phyloP scores from a whole-genome alignment of 73 alveolate species.

The Paramecium sexaurelia region DNA sequence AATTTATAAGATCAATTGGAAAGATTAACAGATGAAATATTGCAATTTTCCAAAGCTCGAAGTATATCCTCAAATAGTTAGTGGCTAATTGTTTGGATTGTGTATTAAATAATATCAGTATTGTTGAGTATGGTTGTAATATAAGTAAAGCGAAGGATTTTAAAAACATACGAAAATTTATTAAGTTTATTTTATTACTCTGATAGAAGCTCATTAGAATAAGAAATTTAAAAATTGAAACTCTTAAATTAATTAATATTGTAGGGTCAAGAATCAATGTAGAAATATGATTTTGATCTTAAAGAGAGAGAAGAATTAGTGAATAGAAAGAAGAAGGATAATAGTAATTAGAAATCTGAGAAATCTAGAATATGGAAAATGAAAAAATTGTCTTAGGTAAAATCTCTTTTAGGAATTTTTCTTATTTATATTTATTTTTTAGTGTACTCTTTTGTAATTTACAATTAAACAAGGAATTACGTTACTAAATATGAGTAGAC shows the following conservation, averaged over 20 bases:
- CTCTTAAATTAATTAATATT: neutral
- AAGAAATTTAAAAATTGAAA: neutral
- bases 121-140: neutral
- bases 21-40: neutral
- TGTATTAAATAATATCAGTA: neutral
- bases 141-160: neutral
- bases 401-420: neutral
- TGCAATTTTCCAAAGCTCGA: neutral
- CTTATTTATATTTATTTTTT: neutral
- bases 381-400: neutral
- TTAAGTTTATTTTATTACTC: neutral
- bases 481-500: neutral
- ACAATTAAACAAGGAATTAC: neutral
- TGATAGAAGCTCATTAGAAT: neutral
- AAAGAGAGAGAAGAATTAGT: neutral
- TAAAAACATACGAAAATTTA: neutral
- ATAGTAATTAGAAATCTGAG: neutral
- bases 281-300: neutral
- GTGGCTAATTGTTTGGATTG: neutral
- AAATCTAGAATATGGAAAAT: neutral
- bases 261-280: neutral
- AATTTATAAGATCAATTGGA: slow-evolving; percentile 8
- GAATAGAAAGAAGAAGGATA: neutral
- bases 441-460: neutral
- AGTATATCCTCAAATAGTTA: neutral